Evolutionary conservation across 2,329 filamentous ascomycete genomes (phyloP).

Genomic region (Hirsutella minnesotensis): DNA sequence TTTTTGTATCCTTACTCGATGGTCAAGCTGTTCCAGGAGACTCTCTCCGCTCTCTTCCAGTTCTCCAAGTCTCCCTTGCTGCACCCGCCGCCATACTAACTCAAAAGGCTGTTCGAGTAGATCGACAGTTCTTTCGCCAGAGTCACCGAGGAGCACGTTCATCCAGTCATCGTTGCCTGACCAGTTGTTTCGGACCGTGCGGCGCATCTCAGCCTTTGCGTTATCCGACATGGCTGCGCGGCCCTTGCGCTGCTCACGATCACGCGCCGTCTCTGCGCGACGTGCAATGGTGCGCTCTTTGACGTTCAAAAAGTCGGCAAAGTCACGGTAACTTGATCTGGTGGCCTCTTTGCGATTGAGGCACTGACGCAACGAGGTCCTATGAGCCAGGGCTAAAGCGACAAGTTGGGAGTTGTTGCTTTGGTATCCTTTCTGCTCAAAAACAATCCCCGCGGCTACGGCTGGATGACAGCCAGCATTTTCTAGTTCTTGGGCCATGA

Average conservation of each 20-base stretch:
- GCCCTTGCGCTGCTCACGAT: constrained; percentile 12
- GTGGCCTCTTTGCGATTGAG: constrained; percentile 49
- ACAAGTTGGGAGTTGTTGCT: constrained; percentile 44
- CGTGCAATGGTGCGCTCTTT: constrained; percentile 49
- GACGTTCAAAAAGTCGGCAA: constrained; percentile 49
- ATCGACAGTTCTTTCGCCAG: constrained; percentile 40
- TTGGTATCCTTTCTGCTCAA: constrained; percentile 46
- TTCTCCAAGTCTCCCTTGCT: constrained; percentile 44
- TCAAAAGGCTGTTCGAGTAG: constrained; percentile 59
- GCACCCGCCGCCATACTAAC: constrained; percentile 57
- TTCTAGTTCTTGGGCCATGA: constrained; percentile 33
- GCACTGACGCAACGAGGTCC: constrained; percentile 47
- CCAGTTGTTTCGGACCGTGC: constrained; percentile 62
- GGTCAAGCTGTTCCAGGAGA: constrained; percentile 60
- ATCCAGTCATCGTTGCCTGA: constrained; percentile 66
- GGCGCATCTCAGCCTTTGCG: constrained; percentile 39
- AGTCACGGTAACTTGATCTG: constrained; percentile 46
- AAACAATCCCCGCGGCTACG: constrained; percentile 41
- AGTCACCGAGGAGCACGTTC: constrained; percentile 56
- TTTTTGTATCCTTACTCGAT: constrained; percentile 53
- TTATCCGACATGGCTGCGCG: constrained; percentile 26
- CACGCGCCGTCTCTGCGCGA: constrained; percentile 35
- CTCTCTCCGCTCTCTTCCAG: constrained; percentile 39
- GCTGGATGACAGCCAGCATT: constrained; percentile 29
- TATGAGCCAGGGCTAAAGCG: constrained; percentile 63